Base-by-base conservation (phyloP, 495 filamentous ascomycete species). In the Lophiotrema nucula region DNA sequence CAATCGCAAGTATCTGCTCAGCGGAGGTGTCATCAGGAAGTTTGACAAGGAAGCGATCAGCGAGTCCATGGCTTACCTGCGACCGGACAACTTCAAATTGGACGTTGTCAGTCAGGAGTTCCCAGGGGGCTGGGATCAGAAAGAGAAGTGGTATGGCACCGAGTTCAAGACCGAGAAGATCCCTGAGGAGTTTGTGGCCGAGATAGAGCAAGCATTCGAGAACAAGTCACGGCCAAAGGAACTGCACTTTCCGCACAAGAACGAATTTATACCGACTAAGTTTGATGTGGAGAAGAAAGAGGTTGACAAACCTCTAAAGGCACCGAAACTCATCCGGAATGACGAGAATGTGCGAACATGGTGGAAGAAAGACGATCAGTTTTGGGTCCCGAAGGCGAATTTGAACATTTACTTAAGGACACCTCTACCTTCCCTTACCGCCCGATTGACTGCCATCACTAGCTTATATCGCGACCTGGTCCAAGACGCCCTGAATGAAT, bases 301-400 rank as follows among this genome's bases (percentile, higher is more conserved):
- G 31, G 81, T 89, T 21, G 77, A 83, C 46, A 81, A 88, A 65
- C 88, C 90, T 12, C 74, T 83, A 3, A 82, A 87, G 54, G 77
- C 83, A 15, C 93, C 93, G 0, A 87, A 85, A 65, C 81, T 99
- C 28, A 87, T 99, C 56, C 86, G 92, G 59, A 89, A 95, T 65
- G 93, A 96, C 60, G 81, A 88, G 18, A 73, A 83, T 6, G 83
- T 87, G 1, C 84, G 93, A 26, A 83, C 88, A n/a, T 99, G 93
- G 93, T 97, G 83, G 74, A 99, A 99, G 80, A 97, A 97, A 73
- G 93, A 99, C 64, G 93, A 99, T 65, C 89, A 84, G 0, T 99
- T 97, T 74, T 99, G 93, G 93, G 93, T 99, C 3, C 93, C 93
- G 1, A 97, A 96, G 71, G 93, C 86, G 0, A 96, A 88, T 60